Evolutionary conservation across 495 filamentous ascomycete species (phyloP).

Genomic region (Neohortaea acidophila): DNA sequence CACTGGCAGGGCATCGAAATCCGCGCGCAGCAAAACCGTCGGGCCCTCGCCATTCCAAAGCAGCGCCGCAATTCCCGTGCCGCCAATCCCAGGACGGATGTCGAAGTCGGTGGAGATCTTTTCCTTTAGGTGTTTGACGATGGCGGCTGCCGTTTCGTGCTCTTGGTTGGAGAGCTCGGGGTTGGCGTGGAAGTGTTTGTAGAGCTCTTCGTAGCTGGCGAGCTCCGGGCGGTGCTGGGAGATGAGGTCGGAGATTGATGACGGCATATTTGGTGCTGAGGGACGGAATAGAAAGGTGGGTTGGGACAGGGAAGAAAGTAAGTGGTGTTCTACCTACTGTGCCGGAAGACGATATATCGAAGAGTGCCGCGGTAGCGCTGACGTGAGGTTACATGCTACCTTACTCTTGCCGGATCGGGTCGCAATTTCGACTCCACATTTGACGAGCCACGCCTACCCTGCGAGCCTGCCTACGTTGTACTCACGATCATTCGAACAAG

Average conservation of each 20-base stretch:
- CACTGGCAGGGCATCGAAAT: slow-evolving; percentile 48
- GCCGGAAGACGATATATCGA: no score
- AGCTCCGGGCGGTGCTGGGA: slow-evolving; percentile 21
- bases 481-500: no score
- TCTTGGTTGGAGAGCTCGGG: slow-evolving; percentile 45
- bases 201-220: slow-evolving; percentile 35
- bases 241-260: slow-evolving; percentile 14
- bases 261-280: no score
- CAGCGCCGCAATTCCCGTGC: slow-evolving; percentile 40
- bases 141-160: slow-evolving; percentile 31
- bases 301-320: no score
- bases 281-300: no score
- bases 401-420: no score
- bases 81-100: slow-evolving; percentile 38
- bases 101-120: slow-evolving; percentile 26
- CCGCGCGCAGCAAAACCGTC: slow-evolving; percentile 41
- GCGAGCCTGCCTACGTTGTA: no score
- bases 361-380: no score
- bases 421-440: no score
- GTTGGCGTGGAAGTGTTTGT: slow-evolving; percentile 40
- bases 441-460: no score
- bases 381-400: no score
- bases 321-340: no score
- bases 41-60: slow-evolving; percentile 40
- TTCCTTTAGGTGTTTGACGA: slow-evolving; percentile 25